These are phyloP conservation scores for Zopfochytrium polystomum DNA, from an alignment of 371 early-diverging fungal species.

Conservation along the genomic window DNA sequence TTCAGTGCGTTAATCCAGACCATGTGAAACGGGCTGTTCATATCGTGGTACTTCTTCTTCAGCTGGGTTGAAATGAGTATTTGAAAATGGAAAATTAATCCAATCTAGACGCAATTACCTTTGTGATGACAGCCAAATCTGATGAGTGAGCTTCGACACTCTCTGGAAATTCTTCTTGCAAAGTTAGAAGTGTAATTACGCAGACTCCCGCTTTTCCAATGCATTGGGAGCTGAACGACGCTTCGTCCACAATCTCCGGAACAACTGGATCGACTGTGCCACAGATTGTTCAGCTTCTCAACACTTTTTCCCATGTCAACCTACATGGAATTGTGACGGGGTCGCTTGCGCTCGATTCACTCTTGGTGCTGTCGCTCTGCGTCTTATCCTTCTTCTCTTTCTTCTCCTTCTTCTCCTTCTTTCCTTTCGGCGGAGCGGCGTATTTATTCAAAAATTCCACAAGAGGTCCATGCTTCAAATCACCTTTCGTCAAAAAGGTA, in stretches of 20 bases:
- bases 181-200: constrained; percentile 58
- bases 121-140: constrained; percentile 50
- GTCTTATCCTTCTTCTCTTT: constrained; percentile 5
- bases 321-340: too few relatives aligned
- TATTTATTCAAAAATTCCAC: constrained; percentile 58
- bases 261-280: constrained; percentile 50
- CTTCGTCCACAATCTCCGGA: constrained; percentile 42
- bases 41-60: constrained; percentile 36
- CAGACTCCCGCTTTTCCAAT: constrained; percentile 51
- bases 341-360: too few relatives aligned
- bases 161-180: constrained; percentile 62
- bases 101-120: too few relatives aligned
- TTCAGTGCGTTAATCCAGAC: constrained; percentile 66
- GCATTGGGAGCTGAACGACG: constrained; percentile 52
- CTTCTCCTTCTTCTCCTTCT: constrained; percentile 20
- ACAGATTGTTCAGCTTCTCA: too few relatives aligned
- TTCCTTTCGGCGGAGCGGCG: constrained; percentile 41
- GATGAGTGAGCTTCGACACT: constrained; percentile 52
- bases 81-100: too few relatives aligned
- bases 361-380: constrained; percentile 1
- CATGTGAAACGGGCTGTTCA: constrained; percentile 42
- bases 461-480: constrained; percentile 56
- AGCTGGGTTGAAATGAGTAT: too few relatives aligned
- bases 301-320: too few relatives aligned
- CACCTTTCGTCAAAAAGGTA: constrained; percentile 33